Percentiles rank a stretch among this genome's conserved stretches.
Evolutionary conservation across 768 basidiomycete genomes (phyloP).

Genomic region (Xerocomellus amylosporus): DNA sequence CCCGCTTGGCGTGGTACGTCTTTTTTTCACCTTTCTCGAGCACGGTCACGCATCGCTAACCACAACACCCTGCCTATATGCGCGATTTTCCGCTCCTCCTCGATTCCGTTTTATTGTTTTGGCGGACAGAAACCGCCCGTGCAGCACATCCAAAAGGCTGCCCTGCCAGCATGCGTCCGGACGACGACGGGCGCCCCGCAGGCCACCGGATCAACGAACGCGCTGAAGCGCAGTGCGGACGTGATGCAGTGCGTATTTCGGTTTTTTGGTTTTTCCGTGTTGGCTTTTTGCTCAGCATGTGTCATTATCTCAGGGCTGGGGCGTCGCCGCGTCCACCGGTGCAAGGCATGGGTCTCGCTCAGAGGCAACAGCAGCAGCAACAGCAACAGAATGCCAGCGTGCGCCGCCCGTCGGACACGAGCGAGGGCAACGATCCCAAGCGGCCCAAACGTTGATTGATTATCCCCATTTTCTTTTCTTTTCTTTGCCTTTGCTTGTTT

Average conservation of each 20-base stretch:
- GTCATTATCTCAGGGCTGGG: slow-evolving; percentile 8
- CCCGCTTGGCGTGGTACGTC: slow-evolving; percentile 44
- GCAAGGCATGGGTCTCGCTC: slow-evolving; percentile 41
- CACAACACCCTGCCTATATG: slow-evolving; percentile 4
- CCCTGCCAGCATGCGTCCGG: slow-evolving; percentile 6
- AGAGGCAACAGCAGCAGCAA: slow-evolving; percentile 25
- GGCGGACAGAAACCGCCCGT: slow-evolving; percentile 10
- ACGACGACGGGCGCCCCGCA: slow-evolving; percentile 1
- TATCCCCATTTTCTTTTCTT: not conserved
- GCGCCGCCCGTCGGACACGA: slow-evolving; percentile 29
- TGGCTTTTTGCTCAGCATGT: not conserved
- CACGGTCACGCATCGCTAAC: not conserved
- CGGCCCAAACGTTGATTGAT: slow-evolving; percentile 37
- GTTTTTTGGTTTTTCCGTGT: no score
- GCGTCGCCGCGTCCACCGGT: slow-evolving; percentile 22
- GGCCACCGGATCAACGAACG: slow-evolving; percentile 2
- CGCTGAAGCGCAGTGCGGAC: slow-evolving; percentile 37
- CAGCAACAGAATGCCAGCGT: slow-evolving; percentile 16
- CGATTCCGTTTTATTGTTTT: not conserved
- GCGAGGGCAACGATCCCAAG: slow-evolving; percentile 34
- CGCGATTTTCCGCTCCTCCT: not conserved
- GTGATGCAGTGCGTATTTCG: slow-evolving; percentile 29
- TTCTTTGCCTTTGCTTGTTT: not conserved
- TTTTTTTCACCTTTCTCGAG: not conserved
- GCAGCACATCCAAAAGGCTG: slow-evolving; percentile 7